Base-by-base conservation (phyloP, 129 eudicot genomes). In the Escallonia herrerae region DNA sequence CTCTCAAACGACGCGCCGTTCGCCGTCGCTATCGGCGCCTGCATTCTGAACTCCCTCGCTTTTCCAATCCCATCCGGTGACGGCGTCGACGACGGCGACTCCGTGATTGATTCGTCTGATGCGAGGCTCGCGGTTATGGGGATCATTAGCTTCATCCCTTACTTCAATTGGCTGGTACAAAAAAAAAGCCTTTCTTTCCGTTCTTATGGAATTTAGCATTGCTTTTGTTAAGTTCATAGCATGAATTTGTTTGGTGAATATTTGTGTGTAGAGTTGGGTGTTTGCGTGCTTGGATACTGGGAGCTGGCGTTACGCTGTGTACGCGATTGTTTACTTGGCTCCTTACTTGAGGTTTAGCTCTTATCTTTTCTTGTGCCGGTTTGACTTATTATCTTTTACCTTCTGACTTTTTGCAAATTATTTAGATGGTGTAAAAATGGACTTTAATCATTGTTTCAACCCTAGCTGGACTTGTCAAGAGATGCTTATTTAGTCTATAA, bases 151-250 rank as follows among this genome's bases (percentile, higher is more conserved):
- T 82, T 93, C 86, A 93, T 93, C 63, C 99, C 99, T 64, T 93
- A 86, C 67, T 89, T 93, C 75, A 93, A 93, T 65, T 93, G 99
- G 99, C 80, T 93, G 95, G 99, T 93, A 14, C n/a, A n/a, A n/a
- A n/a, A 68, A 22, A 22, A 22, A 1, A 1, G 59, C 71, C 15
- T 38, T 6, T 68, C 54, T 22, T 22, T 22, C 33, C 0, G 10
- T 33, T 11, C 53, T 33, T 46, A 8, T 50, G 5, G 7, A 2
- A 40, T 58, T 63, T 6, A 22, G 52, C 39, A 44, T 56, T 49
- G 2, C 8, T 39, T 46, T 52, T 12, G 7, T 47, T 53, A 15
- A 62, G 8, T 51, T 22, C 8, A 42, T 63, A 13, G 69, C n/a
- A 48, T 52, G 66, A 8, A 46, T 38, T 63, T 22, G 33, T 22